Percentiles rank a stretch among this genome's conserved stretches.
These are phyloP conservation scores for Blastobotrys parvus DNA, from an alignment of 805 yeast genomes.

Conservation along the genomic window DNA sequence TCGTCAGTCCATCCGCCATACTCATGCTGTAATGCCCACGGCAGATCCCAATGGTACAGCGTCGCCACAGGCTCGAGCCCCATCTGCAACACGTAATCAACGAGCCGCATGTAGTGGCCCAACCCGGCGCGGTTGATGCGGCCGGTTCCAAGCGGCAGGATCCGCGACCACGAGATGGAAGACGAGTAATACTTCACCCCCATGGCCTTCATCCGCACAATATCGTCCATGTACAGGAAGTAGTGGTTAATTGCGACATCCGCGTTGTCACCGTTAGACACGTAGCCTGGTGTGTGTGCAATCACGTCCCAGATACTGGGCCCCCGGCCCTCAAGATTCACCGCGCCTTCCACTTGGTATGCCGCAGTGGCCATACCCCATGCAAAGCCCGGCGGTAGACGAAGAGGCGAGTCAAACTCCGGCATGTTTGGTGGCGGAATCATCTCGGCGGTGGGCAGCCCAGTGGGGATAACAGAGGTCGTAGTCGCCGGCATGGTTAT, in stretches of 20 bases:
- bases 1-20: slow-evolving; percentile 26
- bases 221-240: slow-evolving; percentile 29
- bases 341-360: slow-evolving; percentile 33
- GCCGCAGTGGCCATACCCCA: slow-evolving; percentile 32
- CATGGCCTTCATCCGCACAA: slow-evolving; percentile 27
- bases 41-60: slow-evolving; percentile 31
- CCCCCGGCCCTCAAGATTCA: slow-evolving; percentile 28
- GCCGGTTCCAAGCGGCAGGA: slow-evolving; percentile 26
- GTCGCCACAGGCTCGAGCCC: slow-evolving; percentile 28
- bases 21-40: slow-evolving; percentile 20
- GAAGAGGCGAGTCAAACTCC: neutral
- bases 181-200: slow-evolving; percentile 30
- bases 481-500: slow-evolving; percentile 8
- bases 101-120: slow-evolving; percentile 26
- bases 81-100: slow-evolving; percentile 22
- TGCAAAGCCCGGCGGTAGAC: slow-evolving; percentile 14
- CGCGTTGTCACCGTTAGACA: slow-evolving; percentile 24
- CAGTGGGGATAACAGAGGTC: slow-evolving; percentile 6
- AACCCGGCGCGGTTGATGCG: slow-evolving; percentile 22
- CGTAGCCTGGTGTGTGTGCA: slow-evolving; percentile 20
- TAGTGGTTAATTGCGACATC: slow-evolving; percentile 29
- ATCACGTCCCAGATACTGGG: slow-evolving; percentile 28
- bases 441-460: slow-evolving; percentile 9
- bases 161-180: slow-evolving; percentile 31
- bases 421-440: slow-evolving; percentile 14